A percentile compares a stretch with the other conserved stretches of the same genome.
phyloP scores from a whole-genome alignment of 768 basidiomycete species.

The Sutorius australiensis region DNA sequence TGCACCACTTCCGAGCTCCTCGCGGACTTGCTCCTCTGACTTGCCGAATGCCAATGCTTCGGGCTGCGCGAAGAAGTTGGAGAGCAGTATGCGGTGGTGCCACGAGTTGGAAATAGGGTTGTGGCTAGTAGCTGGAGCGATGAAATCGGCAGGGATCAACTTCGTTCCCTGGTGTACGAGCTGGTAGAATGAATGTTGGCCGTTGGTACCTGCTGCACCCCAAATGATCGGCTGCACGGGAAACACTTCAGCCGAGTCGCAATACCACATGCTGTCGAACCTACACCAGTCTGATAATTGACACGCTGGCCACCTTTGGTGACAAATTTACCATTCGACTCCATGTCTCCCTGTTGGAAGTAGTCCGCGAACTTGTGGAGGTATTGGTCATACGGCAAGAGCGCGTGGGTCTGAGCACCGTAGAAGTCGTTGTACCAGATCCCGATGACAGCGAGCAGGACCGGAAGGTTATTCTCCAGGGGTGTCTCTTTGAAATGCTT shows the following conservation, averaged over 20 bases:
- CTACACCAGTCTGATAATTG: constrained; percentile 92
- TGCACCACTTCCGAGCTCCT: constrained; percentile 64
- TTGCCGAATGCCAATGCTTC: constrained; percentile 98
- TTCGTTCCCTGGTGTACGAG: constrained; percentile 94
- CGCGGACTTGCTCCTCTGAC: constrained; percentile 80
- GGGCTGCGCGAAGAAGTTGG: constrained; percentile 98
- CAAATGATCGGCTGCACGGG: constrained; percentile 85
- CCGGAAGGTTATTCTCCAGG: constrained; percentile 87
- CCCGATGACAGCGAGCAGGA: constrained; percentile 83
- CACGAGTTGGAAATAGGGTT: constrained; percentile 85
- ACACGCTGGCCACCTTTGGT: constrained; percentile 94
- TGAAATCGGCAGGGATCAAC: constrained; percentile 87
- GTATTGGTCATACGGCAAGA: constrained; percentile 98
- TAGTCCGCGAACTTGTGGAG: constrained; percentile 99
- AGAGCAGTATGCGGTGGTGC: constrained; percentile 95
- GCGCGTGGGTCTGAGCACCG: constrained; percentile 89
- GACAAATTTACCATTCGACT: constrained; percentile 96
- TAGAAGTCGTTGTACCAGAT: constrained; percentile 99
- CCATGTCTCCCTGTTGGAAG: constrained; percentile 99
- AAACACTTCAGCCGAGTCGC: not conserved
- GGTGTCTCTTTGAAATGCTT: constrained; percentile 90
- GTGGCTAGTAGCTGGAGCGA: constrained; percentile 83
- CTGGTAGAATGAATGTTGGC: constrained; percentile 99
- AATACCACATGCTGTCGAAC: constrained; percentile 24
- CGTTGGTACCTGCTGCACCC: constrained; percentile 98